Base-by-base conservation (phyloP, 169 alveolate species). In the Plasmodium fragile region DNA sequence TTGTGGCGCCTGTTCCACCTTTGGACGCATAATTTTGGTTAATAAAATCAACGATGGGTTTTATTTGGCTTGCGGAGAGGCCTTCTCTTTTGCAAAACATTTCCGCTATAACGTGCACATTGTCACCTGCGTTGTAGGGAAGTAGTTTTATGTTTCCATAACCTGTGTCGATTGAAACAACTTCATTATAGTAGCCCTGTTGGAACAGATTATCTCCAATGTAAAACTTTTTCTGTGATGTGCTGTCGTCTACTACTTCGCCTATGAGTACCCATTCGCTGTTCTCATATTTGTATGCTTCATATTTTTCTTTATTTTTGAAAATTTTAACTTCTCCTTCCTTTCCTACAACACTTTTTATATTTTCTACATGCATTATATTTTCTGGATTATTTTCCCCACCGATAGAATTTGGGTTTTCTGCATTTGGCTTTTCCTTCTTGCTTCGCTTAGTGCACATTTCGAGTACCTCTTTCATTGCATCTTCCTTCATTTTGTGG, bases 141-240 rank as follows among this genome's bases (percentile, higher is more conserved):
- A 90, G 16, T 13, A 30, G 82, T 32, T 90, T 81, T 41, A 81
- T 81, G 25, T 11, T 34, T 36, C 89, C 94, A 28, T 45, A 84
- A 3, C 92, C 92, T 13, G 82, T 70, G 41, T 90, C 94, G 4
- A 90, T 71, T 8, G 91, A 81, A 45, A 90, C 41, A 3, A 90
- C 11, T 81, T 90, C 91, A 82, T 90, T 90, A 55, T 90, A 90
- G 69, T 90, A 81, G 10, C 94, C 94, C 55, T 81, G 92, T 70
- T 65, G 2, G 43, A 90, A 90, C 81, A 81, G 8, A 41, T 65
- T 28, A 90, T 90, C 94, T 13, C 94, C 94, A 0, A 82, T 82
- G 70, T 90, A 90, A 22, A 81, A 90, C 55, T 81, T 90, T 81
- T 90, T 90, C 32, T 78, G 49, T 25, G 92, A 70, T 13, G 72